phyloP scores from a whole-genome alignment of 441 rosid species.

The Macaranga tanarius region DNA sequence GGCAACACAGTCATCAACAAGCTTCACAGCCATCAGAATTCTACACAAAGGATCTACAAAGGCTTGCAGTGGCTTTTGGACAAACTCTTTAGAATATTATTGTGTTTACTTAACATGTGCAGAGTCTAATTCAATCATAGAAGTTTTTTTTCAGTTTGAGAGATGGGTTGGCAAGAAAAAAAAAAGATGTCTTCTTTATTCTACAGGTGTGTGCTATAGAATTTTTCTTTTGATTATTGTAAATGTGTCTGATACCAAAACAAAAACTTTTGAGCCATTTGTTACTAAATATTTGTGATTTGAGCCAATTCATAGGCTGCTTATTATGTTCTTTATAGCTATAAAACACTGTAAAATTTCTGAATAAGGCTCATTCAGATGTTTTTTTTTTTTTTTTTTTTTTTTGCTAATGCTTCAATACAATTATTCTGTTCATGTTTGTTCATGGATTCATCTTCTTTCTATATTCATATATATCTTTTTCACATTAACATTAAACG shows the following conservation, averaged over 20 bases:
- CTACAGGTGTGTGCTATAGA: conserved; percentile 24
- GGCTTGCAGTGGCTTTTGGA: conserved; percentile 60
- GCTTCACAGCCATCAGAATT: conserved; percentile 36
- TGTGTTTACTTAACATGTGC: conserved; percentile 30
- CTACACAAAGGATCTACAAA: conserved; percentile 49
- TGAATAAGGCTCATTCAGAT: conserved; percentile 16
- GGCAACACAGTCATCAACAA: conserved; percentile 42
- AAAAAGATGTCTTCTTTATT: background rate
- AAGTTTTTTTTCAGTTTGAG: conserved; percentile 1
- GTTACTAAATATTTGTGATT: conserved; percentile 11
- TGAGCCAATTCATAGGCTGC: background rate
- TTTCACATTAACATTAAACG: too few species aligned
- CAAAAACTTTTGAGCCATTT: background rate
- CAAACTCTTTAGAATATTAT: conserved; percentile 38
- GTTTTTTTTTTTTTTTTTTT: background rate
- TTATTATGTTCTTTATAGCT: conserved; percentile 1
- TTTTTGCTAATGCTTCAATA: background rate
- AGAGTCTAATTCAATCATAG: conserved; percentile 24
- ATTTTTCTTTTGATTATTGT: conserved; percentile 18
- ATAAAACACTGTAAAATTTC: conserved; percentile 10
- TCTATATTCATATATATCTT: background rate
- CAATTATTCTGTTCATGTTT: too few species aligned
- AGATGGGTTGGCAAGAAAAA: background rate
- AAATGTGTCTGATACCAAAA: conserved; percentile 23
- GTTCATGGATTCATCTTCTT: too few species aligned